Conservation (phyloP, 1,284 basidiomycete genomes). For the Phylloboletellus chloephorus region DNA sequence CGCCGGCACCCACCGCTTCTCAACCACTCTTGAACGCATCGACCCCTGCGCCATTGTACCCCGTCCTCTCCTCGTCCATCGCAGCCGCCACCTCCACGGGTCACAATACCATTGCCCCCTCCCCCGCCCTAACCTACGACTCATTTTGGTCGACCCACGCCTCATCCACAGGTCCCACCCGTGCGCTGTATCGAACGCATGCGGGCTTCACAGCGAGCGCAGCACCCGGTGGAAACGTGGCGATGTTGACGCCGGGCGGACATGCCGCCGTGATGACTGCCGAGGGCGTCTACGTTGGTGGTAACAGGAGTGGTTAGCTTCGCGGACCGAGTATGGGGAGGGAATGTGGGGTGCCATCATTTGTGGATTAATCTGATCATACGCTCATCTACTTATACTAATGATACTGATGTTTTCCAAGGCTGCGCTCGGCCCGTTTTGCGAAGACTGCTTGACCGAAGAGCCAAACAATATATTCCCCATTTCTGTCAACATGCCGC, state of each 20-base stretch:
- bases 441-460: not conserved
- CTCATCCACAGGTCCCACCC: conserved; percentile 25
- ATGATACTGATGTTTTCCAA: conserved; percentile 4
- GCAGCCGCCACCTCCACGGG: conserved; percentile 1
- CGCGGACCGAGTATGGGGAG: not conserved
- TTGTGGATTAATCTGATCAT: conserved; percentile 25
- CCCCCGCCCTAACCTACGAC: conserved; percentile 49
- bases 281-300: conserved; percentile 31
- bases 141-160: conserved; percentile 60
- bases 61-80: not conserved
- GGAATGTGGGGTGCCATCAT: not conserved
- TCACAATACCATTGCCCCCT: not conserved
- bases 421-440: too few relatives aligned
- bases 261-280: conserved; percentile 30
- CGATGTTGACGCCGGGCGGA: conserved; percentile 30
- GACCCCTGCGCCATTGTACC: not conserved
- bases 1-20: not conserved
- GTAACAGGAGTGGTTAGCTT: conserved; percentile 2
- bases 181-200: conserved; percentile 31
- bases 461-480: too few relatives aligned
- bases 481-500: too few relatives aligned
- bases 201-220: conserved; percentile 27
- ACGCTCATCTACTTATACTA: conserved; percentile 19
- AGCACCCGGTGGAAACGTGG: conserved; percentile 25
- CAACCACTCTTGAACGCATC: conserved; percentile 9